Conservation (phyloP, 805 yeast genomes). For the Lachancea quebecensis region DNA sequence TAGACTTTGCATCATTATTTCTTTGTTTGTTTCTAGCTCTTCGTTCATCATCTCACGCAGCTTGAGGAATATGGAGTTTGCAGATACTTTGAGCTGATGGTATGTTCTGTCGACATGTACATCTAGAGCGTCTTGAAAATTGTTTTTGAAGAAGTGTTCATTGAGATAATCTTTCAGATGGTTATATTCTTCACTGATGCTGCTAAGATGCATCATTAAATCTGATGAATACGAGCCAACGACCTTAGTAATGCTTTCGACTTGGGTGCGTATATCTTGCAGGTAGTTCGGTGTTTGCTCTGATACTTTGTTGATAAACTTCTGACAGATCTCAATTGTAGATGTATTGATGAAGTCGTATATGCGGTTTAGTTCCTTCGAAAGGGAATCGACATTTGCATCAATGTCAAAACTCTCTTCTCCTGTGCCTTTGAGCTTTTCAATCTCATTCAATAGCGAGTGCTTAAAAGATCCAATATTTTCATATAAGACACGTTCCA, state of each 20-base stretch:
- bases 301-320: slow-evolving; percentile 19
- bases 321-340: slow-evolving; percentile 19
- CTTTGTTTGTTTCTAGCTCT: slow-evolving; percentile 21
- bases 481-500: slow-evolving; percentile 20
- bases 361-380: slow-evolving; percentile 14
- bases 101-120: slow-evolving; percentile 22
- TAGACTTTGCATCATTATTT: slow-evolving; percentile 22
- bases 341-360: slow-evolving; percentile 15
- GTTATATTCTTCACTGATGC: slow-evolving; percentile 29
- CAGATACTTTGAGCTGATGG: slow-evolving; percentile 18
- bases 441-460: slow-evolving; percentile 14
- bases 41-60: slow-evolving; percentile 20
- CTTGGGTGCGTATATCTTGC: slow-evolving; percentile 14
- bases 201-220: slow-evolving; percentile 24
- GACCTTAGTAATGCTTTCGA: slow-evolving; percentile 14
- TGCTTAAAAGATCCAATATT: slow-evolving; percentile 16
- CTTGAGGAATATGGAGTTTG: slow-evolving; percentile 17
- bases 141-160: slow-evolving; percentile 26
- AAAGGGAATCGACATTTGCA: slow-evolving; percentile 15
- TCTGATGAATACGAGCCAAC: slow-evolving; percentile 16
- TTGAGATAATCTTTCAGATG: slow-evolving; percentile 27
- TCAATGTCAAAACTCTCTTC: slow-evolving; percentile 11
- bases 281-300: slow-evolving; percentile 21
- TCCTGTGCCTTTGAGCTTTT: slow-evolving; percentile 9
- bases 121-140: slow-evolving; percentile 21